A percentile compares a stretch with the other conserved stretches of the same genome.
Conservation (phyloP, 2,329 filamentous ascomycete genomes). For the Pseudogymnoascus verrucosus region DNA sequence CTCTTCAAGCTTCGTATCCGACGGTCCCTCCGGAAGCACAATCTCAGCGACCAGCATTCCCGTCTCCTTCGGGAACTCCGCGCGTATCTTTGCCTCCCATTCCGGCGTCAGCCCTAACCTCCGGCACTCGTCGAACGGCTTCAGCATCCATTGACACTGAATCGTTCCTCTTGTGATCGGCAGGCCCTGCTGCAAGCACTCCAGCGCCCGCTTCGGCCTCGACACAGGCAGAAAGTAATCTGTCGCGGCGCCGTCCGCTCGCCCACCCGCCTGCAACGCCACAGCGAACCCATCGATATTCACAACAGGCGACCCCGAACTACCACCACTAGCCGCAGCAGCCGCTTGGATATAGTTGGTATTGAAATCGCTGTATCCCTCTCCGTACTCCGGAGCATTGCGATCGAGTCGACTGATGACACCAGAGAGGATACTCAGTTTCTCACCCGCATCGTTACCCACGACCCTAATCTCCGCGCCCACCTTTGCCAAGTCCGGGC, state of each 20-base stretch:
- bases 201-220: slow-evolving; percentile 75
- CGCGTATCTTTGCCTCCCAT: slow-evolving; percentile 79
- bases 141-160: slow-evolving; percentile 93
- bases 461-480: slow-evolving; percentile 94
- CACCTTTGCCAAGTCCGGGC: slow-evolving; percentile 81
- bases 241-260: slow-evolving; percentile 89
- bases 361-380: slow-evolving; percentile 97
- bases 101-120: slow-evolving; percentile 75
- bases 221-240: slow-evolving; percentile 96
- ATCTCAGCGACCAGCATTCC: slow-evolving; percentile 97
- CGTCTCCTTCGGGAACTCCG: slow-evolving; percentile 82
- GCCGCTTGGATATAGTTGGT: slow-evolving; percentile 96
- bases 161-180: slow-evolving; percentile 88
- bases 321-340: slow-evolving; percentile 90
- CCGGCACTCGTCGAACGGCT: slow-evolving; percentile 95
- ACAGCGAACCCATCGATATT: slow-evolving; percentile 90
- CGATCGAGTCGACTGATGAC: slow-evolving; percentile 93
- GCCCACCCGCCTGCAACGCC: slow-evolving; percentile 86
- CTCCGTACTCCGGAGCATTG: slow-evolving; percentile 95
- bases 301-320: slow-evolving; percentile 96
- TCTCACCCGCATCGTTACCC: slow-evolving; percentile 96
- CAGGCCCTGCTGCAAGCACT: slow-evolving; percentile 71
- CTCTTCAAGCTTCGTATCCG: slow-evolving; percentile 79
- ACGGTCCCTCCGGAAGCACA: slow-evolving; percentile 83
- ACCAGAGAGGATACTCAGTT: slow-evolving; percentile 93